Conservation (phyloP, 106 monocot species). For the Dendrobium huoshanense region DNA sequence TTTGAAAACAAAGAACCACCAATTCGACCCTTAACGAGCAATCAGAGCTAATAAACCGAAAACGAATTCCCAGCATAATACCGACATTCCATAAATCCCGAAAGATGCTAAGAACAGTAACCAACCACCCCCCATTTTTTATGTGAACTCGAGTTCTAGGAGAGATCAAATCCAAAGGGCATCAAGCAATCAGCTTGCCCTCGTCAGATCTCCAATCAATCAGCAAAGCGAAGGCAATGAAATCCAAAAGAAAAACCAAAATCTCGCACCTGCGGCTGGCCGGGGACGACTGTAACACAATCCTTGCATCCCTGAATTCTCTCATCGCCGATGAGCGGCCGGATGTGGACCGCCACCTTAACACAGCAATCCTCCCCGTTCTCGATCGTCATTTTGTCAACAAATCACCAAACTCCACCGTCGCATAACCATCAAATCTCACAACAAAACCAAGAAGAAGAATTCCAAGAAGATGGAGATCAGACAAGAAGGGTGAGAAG, state of each 20-base stretch:
- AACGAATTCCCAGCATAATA: not conserved
- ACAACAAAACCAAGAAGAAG: not conserved
- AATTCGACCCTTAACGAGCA: not conserved
- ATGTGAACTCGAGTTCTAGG: not conserved
- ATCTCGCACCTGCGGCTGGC: constrained; percentile 68
- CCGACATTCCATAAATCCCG: not conserved
- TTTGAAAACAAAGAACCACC: not conserved
- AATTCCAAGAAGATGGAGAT: not conserved
- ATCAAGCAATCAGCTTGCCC: not conserved
- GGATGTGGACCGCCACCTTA: constrained; percentile 88
- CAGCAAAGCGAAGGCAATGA: not conserved
- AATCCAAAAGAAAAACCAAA: constrained; percentile 1
- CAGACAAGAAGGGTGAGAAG: not conserved
- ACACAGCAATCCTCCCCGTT: constrained; percentile 88
- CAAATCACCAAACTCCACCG: not conserved
- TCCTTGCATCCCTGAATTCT: constrained; percentile 86
- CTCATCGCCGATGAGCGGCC: constrained; percentile 91
- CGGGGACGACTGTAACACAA: constrained; percentile 66
- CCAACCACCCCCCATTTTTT: not conserved
- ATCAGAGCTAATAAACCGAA: not conserved
- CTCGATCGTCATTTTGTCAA: constrained; percentile 54
- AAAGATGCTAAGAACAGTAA: not conserved
- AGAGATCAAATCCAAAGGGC: not conserved
- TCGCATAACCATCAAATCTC: constrained; percentile 15
- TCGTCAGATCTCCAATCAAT: constrained; percentile 10